Base-by-base conservation (phyloP, 495 filamentous ascomycete genomes). In the Darksidea phi region DNA sequence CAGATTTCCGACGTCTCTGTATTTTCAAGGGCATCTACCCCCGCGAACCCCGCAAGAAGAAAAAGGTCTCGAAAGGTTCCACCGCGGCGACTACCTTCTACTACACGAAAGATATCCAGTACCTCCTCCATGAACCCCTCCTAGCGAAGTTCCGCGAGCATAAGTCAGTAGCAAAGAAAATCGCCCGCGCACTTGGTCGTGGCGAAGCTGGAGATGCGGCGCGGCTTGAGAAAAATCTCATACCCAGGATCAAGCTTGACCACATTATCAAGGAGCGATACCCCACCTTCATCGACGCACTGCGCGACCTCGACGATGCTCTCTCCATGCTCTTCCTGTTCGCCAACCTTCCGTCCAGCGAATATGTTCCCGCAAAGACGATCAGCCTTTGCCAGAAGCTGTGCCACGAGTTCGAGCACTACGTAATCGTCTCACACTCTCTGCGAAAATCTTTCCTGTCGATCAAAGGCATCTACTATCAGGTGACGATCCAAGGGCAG, bases 21-120 rank as follows among this genome's bases (percentile, higher is more conserved):
- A 98, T 98, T 69, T 98, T 95, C 84, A 97, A 97, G 78, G 94
- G 94, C 67, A 97, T 98, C 62, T 97, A 97, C 75, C 94, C 94
- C 59, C 86, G 94, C 72, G 95, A 98, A 78, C 94, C 94, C 37
- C 82, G 94, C 55, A 95, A 86, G 74, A 95, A 91, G 82, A 97
- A 94, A 79, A 96, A 96, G 81, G 94, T 86, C 43, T 89, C 89
- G 68, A 97, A 95, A 75, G 88, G 88, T 53, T 83, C 89, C 45
- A 97, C 89, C 1, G 84, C 87, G 38, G 88, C 86, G 45, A 97
- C 94, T 15, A 97, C 95, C 58, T 98, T 96, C 78, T 98, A 98
- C 82, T 98, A 98, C 79, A 89, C 92, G 68, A 95, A 94, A 79
- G 94, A 98, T 72, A 96, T 98, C 69, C 91, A 96, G 75, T 98